Evolutionary conservation across 2,329 filamentous ascomycete species (phyloP).

Genomic region (Penicillium digitatum): DNA sequence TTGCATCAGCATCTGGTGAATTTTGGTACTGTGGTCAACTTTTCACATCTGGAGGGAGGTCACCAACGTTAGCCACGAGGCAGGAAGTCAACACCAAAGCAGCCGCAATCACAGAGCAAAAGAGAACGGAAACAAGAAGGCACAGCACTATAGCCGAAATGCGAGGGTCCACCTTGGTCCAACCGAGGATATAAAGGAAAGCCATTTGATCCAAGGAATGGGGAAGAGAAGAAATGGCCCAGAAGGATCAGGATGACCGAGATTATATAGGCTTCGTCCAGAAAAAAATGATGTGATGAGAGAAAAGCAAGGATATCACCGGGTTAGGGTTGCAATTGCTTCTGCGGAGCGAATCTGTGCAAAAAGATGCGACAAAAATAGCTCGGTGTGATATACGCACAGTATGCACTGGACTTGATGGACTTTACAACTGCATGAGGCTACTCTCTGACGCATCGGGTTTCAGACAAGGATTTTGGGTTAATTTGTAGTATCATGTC

Average conservation of each 20-base stretch:
- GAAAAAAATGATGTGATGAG: neutral
- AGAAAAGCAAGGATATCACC: neutral
- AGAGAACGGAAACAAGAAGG: neutral
- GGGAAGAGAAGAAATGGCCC: neutral
- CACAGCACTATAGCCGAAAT: neutral
- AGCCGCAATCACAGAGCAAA: neutral
- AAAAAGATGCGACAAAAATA: neutral
- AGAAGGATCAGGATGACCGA: neutral
- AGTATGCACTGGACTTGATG: neutral
- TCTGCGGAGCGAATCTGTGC: neutral
- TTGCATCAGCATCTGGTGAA: neutral
- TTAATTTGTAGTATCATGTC: neutral
- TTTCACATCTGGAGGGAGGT: neutral
- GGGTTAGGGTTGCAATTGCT: neutral
- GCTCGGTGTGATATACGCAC: conserved; percentile 11
- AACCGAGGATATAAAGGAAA: neutral
- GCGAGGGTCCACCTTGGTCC: neutral
- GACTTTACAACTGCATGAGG: conserved; percentile 9
- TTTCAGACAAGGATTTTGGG: neutral
- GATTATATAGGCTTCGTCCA: neutral
- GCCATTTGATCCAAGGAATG: neutral
- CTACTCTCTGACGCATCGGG: neutral
- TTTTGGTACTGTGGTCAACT: neutral
- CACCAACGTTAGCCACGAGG: conserved; percentile 15
- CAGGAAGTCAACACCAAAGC: conserved; percentile 13